Percentiles rank a stretch among this genome's conserved stretches.
Evolutionary conservation across 768 basidiomycete species (phyloP).

Genomic region (Termitomyces sp.): DNA sequence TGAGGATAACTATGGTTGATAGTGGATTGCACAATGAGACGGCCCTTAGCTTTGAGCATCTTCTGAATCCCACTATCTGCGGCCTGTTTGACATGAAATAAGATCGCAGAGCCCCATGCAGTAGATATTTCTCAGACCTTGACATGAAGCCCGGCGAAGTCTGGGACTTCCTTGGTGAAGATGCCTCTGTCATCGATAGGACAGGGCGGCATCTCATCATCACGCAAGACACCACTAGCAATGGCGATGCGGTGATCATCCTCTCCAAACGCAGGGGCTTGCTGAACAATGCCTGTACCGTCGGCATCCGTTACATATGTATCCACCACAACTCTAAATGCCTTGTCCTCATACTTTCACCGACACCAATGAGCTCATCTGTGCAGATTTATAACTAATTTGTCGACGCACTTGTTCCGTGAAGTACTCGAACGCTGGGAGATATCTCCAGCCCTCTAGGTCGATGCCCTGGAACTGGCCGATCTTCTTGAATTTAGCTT

Average conservation of each 20-base stretch:
- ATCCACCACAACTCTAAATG: slow-evolving; percentile 86
- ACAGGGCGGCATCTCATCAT: slow-evolving; percentile 94
- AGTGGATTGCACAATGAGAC: slow-evolving; percentile 84
- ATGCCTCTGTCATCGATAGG: slow-evolving; percentile 88
- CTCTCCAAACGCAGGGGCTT: slow-evolving; percentile 97
- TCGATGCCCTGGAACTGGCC: slow-evolving; percentile 86
- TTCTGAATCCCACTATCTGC: slow-evolving; percentile 97
- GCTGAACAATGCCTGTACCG: slow-evolving; percentile 98
- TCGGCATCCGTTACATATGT: slow-evolving; percentile 91
- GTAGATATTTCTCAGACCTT: slow-evolving; percentile 52
- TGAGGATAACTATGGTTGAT: slow-evolving; percentile 92
- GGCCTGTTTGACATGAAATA: slow-evolving; percentile 41
- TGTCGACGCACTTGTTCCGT: slow-evolving; percentile 69
- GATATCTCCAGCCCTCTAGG: slow-evolving; percentile 95
- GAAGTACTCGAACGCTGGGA: slow-evolving; percentile 95
- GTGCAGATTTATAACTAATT: neutral
- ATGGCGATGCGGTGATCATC: slow-evolving; percentile 96
- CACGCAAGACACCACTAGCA: slow-evolving; percentile 73
- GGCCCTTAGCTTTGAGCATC: slow-evolving; percentile 78
- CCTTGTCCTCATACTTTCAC: slow-evolving; percentile 80
- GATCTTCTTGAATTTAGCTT: slow-evolving; percentile 92
- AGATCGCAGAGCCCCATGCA: neutral
- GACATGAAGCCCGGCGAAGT: slow-evolving; percentile 84
- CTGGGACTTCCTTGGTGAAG: slow-evolving; percentile 87
- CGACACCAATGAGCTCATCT: neutral